Evolutionary conservation across 2,329 filamentous ascomycete species (phyloP).

Genomic region (Colletotrichum sp.): DNA sequence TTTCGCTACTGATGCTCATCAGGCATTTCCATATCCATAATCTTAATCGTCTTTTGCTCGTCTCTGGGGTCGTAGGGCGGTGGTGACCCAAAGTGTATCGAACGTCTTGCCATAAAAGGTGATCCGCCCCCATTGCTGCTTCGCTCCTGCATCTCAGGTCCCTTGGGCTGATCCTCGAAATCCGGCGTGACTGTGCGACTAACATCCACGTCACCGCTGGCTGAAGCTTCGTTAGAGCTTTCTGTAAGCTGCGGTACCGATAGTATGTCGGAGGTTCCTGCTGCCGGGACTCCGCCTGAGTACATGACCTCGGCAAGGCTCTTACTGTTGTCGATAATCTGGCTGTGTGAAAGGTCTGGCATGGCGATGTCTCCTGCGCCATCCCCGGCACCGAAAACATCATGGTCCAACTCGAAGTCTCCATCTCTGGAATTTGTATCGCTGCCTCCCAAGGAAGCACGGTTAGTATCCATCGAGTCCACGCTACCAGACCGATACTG

Average conservation of each 20-base stretch:
- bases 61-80: slow-evolving; percentile 10
- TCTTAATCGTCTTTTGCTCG: slow-evolving; percentile 26
- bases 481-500: slow-evolving; percentile 50
- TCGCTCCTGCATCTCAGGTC: slow-evolving; percentile 53
- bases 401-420: slow-evolving; percentile 15
- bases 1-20: slow-evolving; percentile 24
- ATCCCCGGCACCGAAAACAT: slow-evolving; percentile 30
- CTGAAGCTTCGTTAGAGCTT: slow-evolving; percentile 9
- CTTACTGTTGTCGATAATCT: not conserved
- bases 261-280: slow-evolving; percentile 15
- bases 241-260: slow-evolving; percentile 16
- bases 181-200: slow-evolving; percentile 20
- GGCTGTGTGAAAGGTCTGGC: slow-evolving; percentile 22
- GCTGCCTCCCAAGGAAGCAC: slow-evolving; percentile 43
- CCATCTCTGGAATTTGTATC: slow-evolving; percentile 16
- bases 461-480: slow-evolving; percentile 52
- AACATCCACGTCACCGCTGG: slow-evolving; percentile 21
- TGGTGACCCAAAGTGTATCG: not conserved
- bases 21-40: slow-evolving; percentile 44
- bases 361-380: slow-evolving; percentile 29
- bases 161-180: slow-evolving; percentile 23
- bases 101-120: slow-evolving; percentile 29
- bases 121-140: slow-evolving; percentile 23
- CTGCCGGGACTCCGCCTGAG: slow-evolving; percentile 11
- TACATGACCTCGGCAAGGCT: not conserved